Evolutionary conservation across 495 filamentous ascomycete species (phyloP).

Genomic region (Chaetomium tenue): DNA sequence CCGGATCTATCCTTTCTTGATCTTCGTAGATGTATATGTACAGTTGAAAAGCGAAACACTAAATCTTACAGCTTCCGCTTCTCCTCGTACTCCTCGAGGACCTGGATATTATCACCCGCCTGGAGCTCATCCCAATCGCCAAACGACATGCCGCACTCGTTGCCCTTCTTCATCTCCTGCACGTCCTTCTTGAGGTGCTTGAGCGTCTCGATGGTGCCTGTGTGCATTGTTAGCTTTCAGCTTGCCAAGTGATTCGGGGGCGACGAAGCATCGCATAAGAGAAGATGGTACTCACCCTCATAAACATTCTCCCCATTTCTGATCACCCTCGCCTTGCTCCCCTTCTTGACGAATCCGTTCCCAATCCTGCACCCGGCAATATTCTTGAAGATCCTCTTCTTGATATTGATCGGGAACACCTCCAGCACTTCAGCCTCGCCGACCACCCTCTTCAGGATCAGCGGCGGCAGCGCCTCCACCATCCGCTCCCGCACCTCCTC

Average conservation of each 20-base stretch:
- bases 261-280: neutral
- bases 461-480: constrained; percentile 63
- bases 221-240: constrained; percentile 20
- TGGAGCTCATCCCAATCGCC: constrained; percentile 72
- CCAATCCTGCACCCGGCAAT: constrained; percentile 88
- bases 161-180: constrained; percentile 81
- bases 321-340: constrained; percentile 66
- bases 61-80: constrained; percentile 61
- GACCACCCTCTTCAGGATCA: constrained; percentile 62
- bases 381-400: constrained; percentile 61
- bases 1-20: constrained; percentile 1
- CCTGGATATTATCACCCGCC: constrained; percentile 81
- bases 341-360: constrained; percentile 67
- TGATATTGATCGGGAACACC: constrained; percentile 79
- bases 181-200: constrained; percentile 93
- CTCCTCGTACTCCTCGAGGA: constrained; percentile 74
- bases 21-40: constrained; percentile 14
- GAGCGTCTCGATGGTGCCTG: constrained; percentile 73
- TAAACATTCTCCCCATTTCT: constrained; percentile 66
- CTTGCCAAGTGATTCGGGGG: neutral
- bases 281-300: constrained; percentile 61
- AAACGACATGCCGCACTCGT: constrained; percentile 89
- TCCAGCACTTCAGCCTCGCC: constrained; percentile 87
- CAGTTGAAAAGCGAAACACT: neutral
- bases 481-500: constrained; percentile 75